Evolutionary conservation across 2,329 filamentous ascomycete genomes (phyloP).

Genomic region (Trichoderma harzianum): DNA sequence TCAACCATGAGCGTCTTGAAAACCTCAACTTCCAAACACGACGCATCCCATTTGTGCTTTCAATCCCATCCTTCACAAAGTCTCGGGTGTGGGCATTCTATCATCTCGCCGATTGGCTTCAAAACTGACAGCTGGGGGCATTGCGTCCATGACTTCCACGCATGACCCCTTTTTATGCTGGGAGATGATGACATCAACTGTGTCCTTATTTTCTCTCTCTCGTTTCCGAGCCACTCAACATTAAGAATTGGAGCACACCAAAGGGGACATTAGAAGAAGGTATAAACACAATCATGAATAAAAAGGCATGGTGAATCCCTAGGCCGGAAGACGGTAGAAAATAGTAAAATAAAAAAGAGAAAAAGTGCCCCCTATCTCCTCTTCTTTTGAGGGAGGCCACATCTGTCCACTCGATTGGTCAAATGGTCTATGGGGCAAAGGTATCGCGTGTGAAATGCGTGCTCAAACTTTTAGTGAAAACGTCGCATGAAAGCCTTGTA

Average conservation of each 20-base stretch:
- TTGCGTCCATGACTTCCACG: neutral
- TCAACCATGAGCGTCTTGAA: neutral
- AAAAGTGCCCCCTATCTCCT: slow-evolving; percentile 28
- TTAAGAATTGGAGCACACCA: slow-evolving; percentile 31
- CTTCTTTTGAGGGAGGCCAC: slow-evolving; percentile 31
- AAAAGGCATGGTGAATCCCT: slow-evolving; percentile 23
- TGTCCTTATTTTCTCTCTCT: neutral
- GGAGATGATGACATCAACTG: neutral
- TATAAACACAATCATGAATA: slow-evolving; percentile 31
- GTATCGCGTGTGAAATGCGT: slow-evolving; percentile 48
- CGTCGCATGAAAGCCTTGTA: slow-evolving; percentile 46
- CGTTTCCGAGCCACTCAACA: slow-evolving; percentile 23
- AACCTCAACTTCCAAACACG: neutral
- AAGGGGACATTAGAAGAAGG: slow-evolving; percentile 26
- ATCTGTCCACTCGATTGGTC: slow-evolving; percentile 32
- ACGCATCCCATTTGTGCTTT: neutral
- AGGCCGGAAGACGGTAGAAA: slow-evolving; percentile 25
- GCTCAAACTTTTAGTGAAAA: slow-evolving; percentile 45
- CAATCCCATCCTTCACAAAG: neutral
- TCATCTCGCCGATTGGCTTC: neutral
- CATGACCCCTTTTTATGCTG: slow-evolving; percentile 3
- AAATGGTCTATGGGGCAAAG: slow-evolving; percentile 44
- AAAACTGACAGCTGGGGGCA: neutral
- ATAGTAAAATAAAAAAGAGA: slow-evolving; percentile 1
- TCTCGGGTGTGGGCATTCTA: neutral